phyloP scores from a whole-genome alignment of 371 early-diverging fungal genomes.

The Chytridium lagenaria region DNA sequence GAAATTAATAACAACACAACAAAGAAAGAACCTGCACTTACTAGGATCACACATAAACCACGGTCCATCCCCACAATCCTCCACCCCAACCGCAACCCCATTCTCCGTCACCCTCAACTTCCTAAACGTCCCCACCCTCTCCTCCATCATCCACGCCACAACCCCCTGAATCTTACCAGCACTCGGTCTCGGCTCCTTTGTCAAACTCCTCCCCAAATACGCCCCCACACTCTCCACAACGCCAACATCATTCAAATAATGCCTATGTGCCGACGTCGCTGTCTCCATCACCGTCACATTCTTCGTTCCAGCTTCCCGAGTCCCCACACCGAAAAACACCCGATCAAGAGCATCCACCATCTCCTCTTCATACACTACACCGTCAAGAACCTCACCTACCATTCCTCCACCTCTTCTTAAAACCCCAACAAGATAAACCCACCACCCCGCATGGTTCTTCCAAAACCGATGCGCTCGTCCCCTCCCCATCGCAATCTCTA shows the following conservation, averaged over 20 bases:
- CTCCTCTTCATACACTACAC: background rate
- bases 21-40: slow-evolving; percentile 4
- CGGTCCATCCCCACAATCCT: slow-evolving; percentile 10
- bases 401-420: background rate
- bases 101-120: background rate
- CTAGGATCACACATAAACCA: slow-evolving; percentile 8
- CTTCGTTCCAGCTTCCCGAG: background rate
- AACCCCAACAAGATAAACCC: slow-evolving; percentile 2
- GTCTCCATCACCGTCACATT: background rate
- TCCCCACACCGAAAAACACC: slow-evolving; percentile 13
- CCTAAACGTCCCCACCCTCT: background rate
- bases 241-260: background rate
- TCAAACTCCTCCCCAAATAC: background rate
- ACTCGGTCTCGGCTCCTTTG: slow-evolving; percentile 1
- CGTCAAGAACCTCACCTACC: background rate
- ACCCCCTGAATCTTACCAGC: slow-evolving; percentile 17
- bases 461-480: background rate
- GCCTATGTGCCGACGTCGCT: background rate
- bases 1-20: background rate
- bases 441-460: slow-evolving; percentile 1
- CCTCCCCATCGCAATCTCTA: background rate
- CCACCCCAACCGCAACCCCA: slow-evolving; percentile 2
- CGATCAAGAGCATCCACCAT: slow-evolving; percentile 5
- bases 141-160: slow-evolving; percentile 6
- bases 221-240: background rate